These are phyloP conservation scores for Sarcodon aspratus DNA, from an alignment of 768 basidiomycete genomes.

Conservation along the genomic window DNA sequence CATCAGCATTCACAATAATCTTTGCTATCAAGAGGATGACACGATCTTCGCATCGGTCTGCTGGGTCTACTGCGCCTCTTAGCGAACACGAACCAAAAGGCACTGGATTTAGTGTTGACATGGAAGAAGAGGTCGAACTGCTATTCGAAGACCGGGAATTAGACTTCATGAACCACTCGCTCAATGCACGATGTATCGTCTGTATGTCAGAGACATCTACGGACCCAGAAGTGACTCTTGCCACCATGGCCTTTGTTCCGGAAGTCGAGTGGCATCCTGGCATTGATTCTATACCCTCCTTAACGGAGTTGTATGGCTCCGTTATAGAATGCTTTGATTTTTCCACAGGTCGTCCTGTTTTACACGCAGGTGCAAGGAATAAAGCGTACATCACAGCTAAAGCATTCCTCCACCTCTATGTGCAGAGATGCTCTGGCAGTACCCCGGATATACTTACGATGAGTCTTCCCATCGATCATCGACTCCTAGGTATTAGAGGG, in stretches of 20 bases:
- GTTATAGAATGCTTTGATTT: neutral
- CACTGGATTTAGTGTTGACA: neutral
- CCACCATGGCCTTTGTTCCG: slow-evolving; percentile 5
- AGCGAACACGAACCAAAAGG: neutral
- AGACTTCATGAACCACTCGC: neutral
- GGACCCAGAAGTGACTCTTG: slow-evolving; percentile 7
- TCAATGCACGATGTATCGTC: slow-evolving; percentile 1
- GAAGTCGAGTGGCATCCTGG: slow-evolving; percentile 7
- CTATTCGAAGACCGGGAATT: neutral
- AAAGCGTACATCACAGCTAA: neutral
- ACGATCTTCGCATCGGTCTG: neutral
- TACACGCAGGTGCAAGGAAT: neutral
- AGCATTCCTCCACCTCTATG: neutral
- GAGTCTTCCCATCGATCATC: neutral
- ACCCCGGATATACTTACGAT: neutral
- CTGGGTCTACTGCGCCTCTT: neutral
- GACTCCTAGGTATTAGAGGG: neutral
- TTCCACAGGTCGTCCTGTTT: neutral
- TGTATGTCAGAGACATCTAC: slow-evolving; percentile 13
- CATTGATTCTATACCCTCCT: neutral
- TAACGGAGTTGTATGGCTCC: neutral
- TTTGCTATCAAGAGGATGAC: neutral
- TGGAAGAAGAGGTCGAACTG: neutral
- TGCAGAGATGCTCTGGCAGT: neutral
- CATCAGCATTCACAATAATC: neutral